A percentile compares a stretch with the other conserved stretches of the same genome.
These are phyloP conservation scores for Mycena maculata DNA, from an alignment of 768 basidiomycete genomes.

Conservation along the genomic window DNA sequence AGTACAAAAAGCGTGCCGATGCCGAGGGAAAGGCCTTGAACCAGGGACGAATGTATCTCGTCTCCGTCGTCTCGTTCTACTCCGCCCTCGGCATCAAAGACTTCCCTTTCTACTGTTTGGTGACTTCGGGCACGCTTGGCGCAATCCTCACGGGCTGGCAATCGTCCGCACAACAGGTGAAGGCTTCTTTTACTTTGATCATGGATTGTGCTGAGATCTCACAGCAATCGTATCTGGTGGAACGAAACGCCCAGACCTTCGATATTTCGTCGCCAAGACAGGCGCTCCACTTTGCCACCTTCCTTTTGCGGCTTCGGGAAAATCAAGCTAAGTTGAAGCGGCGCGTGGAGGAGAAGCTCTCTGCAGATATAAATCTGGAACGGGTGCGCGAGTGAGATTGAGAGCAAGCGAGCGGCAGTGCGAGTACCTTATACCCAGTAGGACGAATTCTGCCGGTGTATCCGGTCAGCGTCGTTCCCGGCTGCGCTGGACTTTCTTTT, in stretches of 20 bases:
- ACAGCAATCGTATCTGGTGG: slow-evolving; percentile 4
- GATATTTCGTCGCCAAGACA: slow-evolving; percentile 1
- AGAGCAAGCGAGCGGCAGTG: too few relatives aligned
- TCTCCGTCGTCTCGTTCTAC: neutral
- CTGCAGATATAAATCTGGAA: too few relatives aligned
- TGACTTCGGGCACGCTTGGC: slow-evolving; percentile 12
- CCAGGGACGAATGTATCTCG: neutral
- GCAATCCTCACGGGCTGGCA: slow-evolving; percentile 8
- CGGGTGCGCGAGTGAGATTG: too few relatives aligned
- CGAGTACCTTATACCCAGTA: too few relatives aligned
- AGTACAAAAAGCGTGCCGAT: neutral
- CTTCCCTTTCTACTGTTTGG: neutral
- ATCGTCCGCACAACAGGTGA: neutral
- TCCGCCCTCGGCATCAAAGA: neutral
- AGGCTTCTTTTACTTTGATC: neutral
- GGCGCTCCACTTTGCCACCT: slow-evolving; percentile 1
- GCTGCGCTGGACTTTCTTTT: too few relatives aligned
- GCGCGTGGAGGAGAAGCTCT: neutral
- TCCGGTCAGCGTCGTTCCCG: too few relatives aligned
- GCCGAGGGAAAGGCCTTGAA: neutral
- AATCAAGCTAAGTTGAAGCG: neutral
- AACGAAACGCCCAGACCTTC: neutral
- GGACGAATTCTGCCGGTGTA: too few relatives aligned
- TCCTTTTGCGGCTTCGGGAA: slow-evolving; percentile 12
- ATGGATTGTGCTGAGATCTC: neutral